These are phyloP conservation scores for Leishmania amazonensis DNA, from an alignment of 208 protist genomes.

Conservation along the genomic window DNA sequence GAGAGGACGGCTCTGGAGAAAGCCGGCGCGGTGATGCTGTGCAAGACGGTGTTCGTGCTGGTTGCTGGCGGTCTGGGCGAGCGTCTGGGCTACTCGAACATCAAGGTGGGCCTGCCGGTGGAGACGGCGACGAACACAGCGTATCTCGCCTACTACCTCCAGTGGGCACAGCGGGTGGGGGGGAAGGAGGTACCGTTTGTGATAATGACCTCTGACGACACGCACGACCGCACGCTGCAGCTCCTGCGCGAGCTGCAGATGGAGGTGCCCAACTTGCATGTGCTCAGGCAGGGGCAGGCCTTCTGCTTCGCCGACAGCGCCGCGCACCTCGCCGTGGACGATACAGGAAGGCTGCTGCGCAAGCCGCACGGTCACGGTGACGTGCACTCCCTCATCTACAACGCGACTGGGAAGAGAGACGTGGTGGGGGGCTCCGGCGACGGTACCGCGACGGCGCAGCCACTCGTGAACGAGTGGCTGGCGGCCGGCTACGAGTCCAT, in stretches of 20 bases:
- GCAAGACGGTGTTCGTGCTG: slow-evolving; percentile 85
- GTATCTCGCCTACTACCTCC: slow-evolving; percentile 88
- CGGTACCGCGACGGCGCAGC: neutral
- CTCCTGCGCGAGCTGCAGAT: slow-evolving; percentile 59
- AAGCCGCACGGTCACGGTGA: slow-evolving; percentile 96
- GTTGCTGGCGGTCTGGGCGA: slow-evolving; percentile 94
- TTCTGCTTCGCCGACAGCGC: slow-evolving; percentile 83
- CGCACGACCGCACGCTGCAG: slow-evolving; percentile 77
- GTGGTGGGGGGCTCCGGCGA: neutral
- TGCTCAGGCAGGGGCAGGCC: slow-evolving; percentile 92
- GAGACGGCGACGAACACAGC: slow-evolving; percentile 77
- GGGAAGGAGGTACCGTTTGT: slow-evolving; percentile 74
- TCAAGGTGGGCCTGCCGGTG: slow-evolving; percentile 89
- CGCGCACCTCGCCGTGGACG: slow-evolving; percentile 72
- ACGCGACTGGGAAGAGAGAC: slow-evolving; percentile 22
- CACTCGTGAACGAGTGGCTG: slow-evolving; percentile 55
- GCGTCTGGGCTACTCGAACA: slow-evolving; percentile 89
- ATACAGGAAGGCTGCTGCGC: slow-evolving; percentile 58
- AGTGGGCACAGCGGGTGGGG: slow-evolving; percentile 51
- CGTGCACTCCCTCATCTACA: slow-evolving; percentile 90
- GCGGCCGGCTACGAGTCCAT: slow-evolving; percentile 70
- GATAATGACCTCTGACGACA: slow-evolving; percentile 96
- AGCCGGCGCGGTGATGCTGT: slow-evolving; percentile 39
- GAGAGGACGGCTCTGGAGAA: slow-evolving; percentile 58
- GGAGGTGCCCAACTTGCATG: slow-evolving; percentile 54